Conservation (phyloP, 2,329 filamentous ascomycete genomes). For the Thielaviopsis euricoi region DNA sequence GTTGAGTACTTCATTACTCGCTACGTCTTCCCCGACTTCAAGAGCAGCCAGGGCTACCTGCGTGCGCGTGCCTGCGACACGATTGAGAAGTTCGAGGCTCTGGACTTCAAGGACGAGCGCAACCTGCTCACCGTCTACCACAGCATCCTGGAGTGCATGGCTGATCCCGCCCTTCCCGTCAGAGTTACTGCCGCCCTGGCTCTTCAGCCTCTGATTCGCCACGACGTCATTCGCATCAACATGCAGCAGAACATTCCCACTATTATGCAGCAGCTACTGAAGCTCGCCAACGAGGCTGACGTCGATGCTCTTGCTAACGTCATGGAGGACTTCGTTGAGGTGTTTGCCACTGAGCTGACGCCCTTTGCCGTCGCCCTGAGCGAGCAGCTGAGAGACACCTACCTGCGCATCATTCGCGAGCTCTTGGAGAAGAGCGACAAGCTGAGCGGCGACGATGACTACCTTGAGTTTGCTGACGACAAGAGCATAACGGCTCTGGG, state of each 20-base stretch:
- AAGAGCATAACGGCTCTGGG: constrained; percentile 96
- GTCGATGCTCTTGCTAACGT: constrained; percentile 95
- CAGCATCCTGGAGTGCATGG: constrained; percentile 94
- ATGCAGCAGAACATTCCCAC: constrained; percentile 98
- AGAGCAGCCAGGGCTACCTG: constrained; percentile 79
- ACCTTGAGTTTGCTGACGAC: constrained; percentile 86
- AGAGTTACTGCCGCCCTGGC: constrained; percentile 87
- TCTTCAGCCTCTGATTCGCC: constrained; percentile 85
- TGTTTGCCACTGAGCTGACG: constrained; percentile 91
- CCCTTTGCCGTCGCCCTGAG: constrained; percentile 93
- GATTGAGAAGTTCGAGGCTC: constrained; percentile 91
- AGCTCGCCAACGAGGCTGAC: constrained; percentile 93
- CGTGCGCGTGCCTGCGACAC: constrained; percentile 92
- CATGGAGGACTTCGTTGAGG: constrained; percentile 99
- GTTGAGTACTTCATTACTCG: constrained; percentile 97
- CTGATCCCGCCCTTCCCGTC: constrained; percentile 81
- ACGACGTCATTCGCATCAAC: constrained; percentile 81
- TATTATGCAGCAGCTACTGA: constrained; percentile 97
- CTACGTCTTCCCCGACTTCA: constrained; percentile 96
- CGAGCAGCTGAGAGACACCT: constrained; percentile 90
- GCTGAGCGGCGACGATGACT: constrained; percentile 61
- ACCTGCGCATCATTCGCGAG: constrained; percentile 82
- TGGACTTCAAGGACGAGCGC: constrained; percentile 91
- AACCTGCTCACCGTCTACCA: constrained; percentile 94
- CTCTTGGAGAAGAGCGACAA: constrained; percentile 76